phyloP scores from a whole-genome alignment of 2,329 filamentous ascomycete species.

The Drechslerella coelobrocha region DNA sequence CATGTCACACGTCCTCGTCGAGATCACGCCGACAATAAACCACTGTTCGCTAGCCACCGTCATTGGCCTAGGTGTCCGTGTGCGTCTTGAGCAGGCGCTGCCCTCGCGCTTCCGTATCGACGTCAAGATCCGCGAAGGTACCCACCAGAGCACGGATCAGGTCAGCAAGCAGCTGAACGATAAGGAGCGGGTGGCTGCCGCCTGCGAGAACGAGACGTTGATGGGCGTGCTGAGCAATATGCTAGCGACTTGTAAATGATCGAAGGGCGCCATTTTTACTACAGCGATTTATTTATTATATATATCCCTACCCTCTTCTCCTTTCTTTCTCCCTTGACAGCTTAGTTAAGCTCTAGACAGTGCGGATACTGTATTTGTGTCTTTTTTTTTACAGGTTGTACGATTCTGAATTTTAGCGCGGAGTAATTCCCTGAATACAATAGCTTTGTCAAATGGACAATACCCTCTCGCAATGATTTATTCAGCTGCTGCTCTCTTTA shows the following conservation, averaged over 20 bases:
- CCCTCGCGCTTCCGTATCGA: slow-evolving; percentile 92
- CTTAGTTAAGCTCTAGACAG: no score
- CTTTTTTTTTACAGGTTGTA: no score
- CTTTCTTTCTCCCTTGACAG: no score
- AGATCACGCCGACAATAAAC: slow-evolving; percentile 94
- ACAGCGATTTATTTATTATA: no score
- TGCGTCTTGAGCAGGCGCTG: slow-evolving; percentile 86
- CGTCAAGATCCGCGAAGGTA: slow-evolving; percentile 91
- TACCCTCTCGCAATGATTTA: no score
- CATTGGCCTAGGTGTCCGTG: slow-evolving; percentile 89
- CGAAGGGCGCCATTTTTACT: no score
- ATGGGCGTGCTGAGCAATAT: slow-evolving; percentile 90
- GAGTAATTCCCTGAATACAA: no score
- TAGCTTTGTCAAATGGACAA: no score
- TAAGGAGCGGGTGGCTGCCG: slow-evolving; percentile 94
- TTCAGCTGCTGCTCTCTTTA: no score
- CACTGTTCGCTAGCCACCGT: slow-evolving; percentile 97
- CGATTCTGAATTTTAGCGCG: no score
- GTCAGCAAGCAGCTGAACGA: slow-evolving; percentile 96
- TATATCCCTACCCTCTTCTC: no score
- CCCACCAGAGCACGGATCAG: slow-evolving; percentile 92
- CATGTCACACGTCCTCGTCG: slow-evolving; percentile 75
- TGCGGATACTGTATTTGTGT: no score
- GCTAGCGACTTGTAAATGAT: slow-evolving; percentile 79
- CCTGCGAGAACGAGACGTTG: slow-evolving; percentile 89